Evolutionary conservation across 768 basidiomycete species (phyloP).

Genomic region (Xerocomus potaroensis): DNA sequence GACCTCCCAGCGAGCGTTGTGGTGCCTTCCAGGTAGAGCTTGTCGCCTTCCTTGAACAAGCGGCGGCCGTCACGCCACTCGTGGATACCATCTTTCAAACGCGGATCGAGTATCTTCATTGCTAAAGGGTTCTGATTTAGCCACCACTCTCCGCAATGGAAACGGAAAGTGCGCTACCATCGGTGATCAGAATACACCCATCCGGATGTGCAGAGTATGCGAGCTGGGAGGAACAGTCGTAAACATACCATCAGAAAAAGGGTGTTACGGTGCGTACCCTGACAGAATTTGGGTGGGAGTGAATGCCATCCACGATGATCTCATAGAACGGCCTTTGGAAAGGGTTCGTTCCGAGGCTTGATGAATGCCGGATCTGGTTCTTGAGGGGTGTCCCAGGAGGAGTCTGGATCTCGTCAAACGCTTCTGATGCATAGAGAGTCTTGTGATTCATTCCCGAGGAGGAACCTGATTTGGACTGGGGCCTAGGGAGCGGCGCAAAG

Average conservation of each 20-base stretch:
- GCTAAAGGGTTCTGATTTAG: constrained; percentile 40
- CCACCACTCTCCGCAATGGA: not conserved
- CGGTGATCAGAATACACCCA: constrained; percentile 85
- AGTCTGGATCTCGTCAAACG: constrained; percentile 54
- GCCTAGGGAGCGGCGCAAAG: constrained; percentile 18
- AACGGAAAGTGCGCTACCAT: constrained; percentile 49
- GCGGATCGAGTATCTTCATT: constrained; percentile 82
- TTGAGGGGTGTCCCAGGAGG: constrained; percentile 50
- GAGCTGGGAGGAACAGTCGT: constrained; percentile 40
- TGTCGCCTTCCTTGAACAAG: constrained; percentile 77
- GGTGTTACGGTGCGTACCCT: constrained; percentile 45
- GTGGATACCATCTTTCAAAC: constrained; percentile 77
- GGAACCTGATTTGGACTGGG: constrained; percentile 13
- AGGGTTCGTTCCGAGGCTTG: constrained; percentile 39
- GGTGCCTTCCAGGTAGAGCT: constrained; percentile 79
- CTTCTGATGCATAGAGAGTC: constrained; percentile 46
- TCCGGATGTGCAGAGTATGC: constrained; percentile 82
- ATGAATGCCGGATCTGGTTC: constrained; percentile 21
- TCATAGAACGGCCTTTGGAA: constrained; percentile 80
- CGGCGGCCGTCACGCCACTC: constrained; percentile 83
- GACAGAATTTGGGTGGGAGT: constrained; percentile 88
- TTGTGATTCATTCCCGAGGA: constrained; percentile 10
- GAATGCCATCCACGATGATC: constrained; percentile 87
- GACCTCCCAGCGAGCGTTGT: constrained; percentile 87
- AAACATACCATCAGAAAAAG: not conserved